Base-by-base conservation (phyloP, 768 basidiomycete species). In the Guyanaporus albipodus region DNA sequence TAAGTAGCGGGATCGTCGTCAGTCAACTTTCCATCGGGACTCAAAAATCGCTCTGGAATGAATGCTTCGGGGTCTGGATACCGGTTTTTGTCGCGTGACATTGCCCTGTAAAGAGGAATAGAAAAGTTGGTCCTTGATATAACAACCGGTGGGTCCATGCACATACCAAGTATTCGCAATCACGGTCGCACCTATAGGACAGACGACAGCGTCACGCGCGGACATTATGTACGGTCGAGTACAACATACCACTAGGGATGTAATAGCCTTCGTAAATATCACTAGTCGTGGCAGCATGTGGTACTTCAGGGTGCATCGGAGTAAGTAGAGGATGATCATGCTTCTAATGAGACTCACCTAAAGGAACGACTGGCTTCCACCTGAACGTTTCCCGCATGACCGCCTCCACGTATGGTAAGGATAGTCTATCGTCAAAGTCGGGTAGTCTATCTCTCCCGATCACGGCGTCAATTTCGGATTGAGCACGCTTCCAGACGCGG, bases 221-320 rank as follows among this genome's bases (percentile, higher is more conserved):
- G 18, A 33, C 31, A 23, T 18, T 17, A 8, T 17, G 9, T 17
- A 38, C 6, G 6, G 3, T n/a, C 19, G 11, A 17, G 5, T n/a
- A n/a, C n/a, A n/a, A 15, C 44, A 17, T 48, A 34, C 79, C 79
- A 44, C 69, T 67, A 2, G 80, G 80, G 32, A 82, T 82, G 8
- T 75, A 60, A 48, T 74, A 76, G 12, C 72, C 69, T 19, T 65
- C 55, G 48, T 74, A 75, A 15, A 64, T 46, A 32, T 75, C 73
- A 42, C 69, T 69, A 29, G 59, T 50, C 0, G 68, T 70, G 1
- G 48, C 18, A 9, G 49, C 38, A 37, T 68, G 67, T 3, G 63
- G 56, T 21, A 64, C 46, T 47, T 38, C 1, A 4, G 4, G 7
- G 11, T n/a, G 8, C 23, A 15, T 44, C 15, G 36, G 18, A 15